These are phyloP conservation scores for Actinidia arguta DNA, from an alignment of 179 eudicot species.

Conservation along the genomic window DNA sequence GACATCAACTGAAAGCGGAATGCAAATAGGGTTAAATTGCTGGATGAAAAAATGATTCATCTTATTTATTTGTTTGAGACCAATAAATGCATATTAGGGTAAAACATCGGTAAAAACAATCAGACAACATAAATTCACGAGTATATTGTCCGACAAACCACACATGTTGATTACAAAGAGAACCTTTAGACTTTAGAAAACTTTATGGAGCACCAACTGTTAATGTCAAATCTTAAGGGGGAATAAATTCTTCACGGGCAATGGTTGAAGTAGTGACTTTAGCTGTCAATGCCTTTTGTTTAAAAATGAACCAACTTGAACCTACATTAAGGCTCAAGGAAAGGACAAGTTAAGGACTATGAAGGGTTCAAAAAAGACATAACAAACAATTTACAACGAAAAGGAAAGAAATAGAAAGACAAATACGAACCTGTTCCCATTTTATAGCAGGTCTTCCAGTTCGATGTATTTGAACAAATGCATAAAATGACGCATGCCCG, in stretches of 20 bases:
- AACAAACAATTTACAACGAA: not conserved
- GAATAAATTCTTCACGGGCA: slow-evolving; percentile 23
- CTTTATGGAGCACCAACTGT: slow-evolving; percentile 29
- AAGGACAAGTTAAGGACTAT: slow-evolving; percentile 1
- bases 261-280: slow-evolving; percentile 4
- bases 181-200: slow-evolving; percentile 62
- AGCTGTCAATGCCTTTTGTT: slow-evolving; percentile 33
- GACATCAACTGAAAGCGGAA: too few relatives aligned
- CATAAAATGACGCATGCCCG: slow-evolving; percentile 24
- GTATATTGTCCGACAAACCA: too few relatives aligned
- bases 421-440: slow-evolving; percentile 65
- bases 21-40: too few relatives aligned
- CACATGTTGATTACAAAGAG: too few relatives aligned
- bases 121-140: too few relatives aligned
- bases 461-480: slow-evolving; percentile 63
- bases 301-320: slow-evolving; percentile 75
- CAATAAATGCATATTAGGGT: too few relatives aligned
- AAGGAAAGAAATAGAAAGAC: not conserved
- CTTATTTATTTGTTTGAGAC: too few relatives aligned
- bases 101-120: too few relatives aligned
- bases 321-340: slow-evolving; percentile 38
- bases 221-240: slow-evolving; percentile 25
- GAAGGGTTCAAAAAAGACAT: not conserved
- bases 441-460: slow-evolving; percentile 48
- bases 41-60: too few relatives aligned